Evolutionary conservation across 2,329 filamentous ascomycete species (phyloP).

Genomic region (Bipolaris sorokiniana): DNA sequence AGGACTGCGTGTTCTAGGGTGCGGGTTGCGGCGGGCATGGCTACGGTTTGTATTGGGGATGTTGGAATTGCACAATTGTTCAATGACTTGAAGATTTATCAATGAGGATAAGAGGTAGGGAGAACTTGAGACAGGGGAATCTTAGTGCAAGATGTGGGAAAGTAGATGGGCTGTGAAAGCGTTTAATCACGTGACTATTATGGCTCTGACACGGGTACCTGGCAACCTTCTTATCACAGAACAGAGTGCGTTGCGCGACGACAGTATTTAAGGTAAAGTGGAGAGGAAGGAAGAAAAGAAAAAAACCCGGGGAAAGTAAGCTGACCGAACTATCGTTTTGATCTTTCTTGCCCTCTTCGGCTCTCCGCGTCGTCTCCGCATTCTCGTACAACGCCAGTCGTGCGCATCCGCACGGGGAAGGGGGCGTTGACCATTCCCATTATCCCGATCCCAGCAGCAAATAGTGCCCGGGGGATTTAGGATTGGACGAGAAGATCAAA

Average conservation of each 20-base stretch:
- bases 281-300: not conserved
- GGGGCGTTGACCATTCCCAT: not conserved
- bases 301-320: not conserved
- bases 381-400: not conserved
- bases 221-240: not conserved
- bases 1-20: conserved; percentile 42
- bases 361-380: conserved; percentile 19
- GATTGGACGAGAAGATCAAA: not conserved
- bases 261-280: not conserved
- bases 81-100: not conserved
- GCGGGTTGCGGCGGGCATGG: conserved; percentile 37
- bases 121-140: not conserved
- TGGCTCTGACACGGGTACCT: too few species aligned
- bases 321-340: not conserved
- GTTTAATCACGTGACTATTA: conserved; percentile 7
- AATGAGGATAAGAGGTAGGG: not conserved
- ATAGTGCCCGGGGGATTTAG: not conserved
- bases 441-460: not conserved
- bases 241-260: not conserved
- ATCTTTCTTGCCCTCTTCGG: conserved; percentile 5
- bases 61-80: too few species aligned
- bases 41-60: not conserved
- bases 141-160: not conserved
- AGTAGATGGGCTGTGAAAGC: conserved; percentile 5
- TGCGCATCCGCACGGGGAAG: not conserved